These are phyloP conservation scores for Beta macrorhiza DNA, from an alignment of 179 eudicot species.

Conservation along the genomic window DNA sequence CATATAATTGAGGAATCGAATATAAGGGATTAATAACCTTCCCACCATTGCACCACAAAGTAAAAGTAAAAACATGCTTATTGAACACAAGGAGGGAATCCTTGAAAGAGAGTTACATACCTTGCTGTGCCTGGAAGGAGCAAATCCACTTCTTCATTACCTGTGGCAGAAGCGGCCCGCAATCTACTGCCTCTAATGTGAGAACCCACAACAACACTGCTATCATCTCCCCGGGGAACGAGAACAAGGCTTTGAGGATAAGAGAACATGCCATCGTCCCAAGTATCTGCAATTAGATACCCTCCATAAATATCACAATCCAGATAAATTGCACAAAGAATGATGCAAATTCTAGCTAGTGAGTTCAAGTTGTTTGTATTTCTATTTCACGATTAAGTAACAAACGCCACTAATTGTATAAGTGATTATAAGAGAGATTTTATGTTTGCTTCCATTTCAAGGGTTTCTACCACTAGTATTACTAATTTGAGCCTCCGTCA, in stretches of 20 bases:
- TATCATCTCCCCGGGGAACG: constrained; percentile 80
- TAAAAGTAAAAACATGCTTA: background rate
- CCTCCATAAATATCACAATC: background rate
- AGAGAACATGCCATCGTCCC: constrained; percentile 70
- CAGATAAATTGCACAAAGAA: background rate
- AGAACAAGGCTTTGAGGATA: constrained; percentile 87
- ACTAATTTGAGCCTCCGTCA: background rate
- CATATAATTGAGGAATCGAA: background rate
- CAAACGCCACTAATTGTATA: background rate
- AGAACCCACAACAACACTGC: constrained; percentile 75
- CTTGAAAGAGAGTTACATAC: constrained; percentile 29
- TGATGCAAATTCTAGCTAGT: background rate
- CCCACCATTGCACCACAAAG: background rate
- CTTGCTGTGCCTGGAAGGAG: constrained; percentile 99
- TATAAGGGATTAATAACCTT: background rate
- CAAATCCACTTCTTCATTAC: constrained; percentile 93
- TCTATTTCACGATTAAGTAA: background rate
- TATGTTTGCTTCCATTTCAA: no score
- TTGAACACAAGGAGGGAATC: background rate
- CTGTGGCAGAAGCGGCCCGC: constrained; percentile 77
- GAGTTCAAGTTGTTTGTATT: background rate
- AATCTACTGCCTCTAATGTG: constrained; percentile 88
- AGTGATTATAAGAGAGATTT: background rate
- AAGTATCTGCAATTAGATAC: constrained; percentile 44
- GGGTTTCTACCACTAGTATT: background rate